Evolutionary conservation across 805 yeast species (phyloP).

Genomic region (Myxozyma geophila): DNA sequence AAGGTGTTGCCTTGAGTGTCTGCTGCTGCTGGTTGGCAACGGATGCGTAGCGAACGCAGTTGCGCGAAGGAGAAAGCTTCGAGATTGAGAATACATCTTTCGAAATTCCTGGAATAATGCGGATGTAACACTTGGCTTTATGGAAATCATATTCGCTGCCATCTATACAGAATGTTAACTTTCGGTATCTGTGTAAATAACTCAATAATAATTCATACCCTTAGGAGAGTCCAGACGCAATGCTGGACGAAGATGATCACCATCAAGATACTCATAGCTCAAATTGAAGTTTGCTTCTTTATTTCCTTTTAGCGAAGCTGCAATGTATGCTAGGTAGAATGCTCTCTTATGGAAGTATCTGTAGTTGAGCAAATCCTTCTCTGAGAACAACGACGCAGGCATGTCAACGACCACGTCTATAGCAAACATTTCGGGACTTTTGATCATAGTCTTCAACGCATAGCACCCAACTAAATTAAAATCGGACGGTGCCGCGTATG

Average conservation of each 20-base stretch:
- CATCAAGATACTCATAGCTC: constrained; percentile 72
- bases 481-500: constrained; percentile 69
- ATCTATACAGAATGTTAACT: not conserved
- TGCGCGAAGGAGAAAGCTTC: constrained; percentile 78
- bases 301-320: constrained; percentile 60
- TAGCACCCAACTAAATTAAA: constrained; percentile 86
- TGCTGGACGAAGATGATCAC: constrained; percentile 76
- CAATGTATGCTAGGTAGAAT: constrained; percentile 79
- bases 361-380: constrained; percentile 88
- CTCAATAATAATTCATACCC: constrained; percentile 16
- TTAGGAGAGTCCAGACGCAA: constrained; percentile 59
- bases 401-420: constrained; percentile 83
- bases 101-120: constrained; percentile 75
- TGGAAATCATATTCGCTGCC: constrained; percentile 55
- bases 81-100: constrained; percentile 70
- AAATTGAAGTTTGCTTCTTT: constrained; percentile 52
- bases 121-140: constrained; percentile 71
- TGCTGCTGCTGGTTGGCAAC: constrained; percentile 37
- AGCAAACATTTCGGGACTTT: constrained; percentile 64
- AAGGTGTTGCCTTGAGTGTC: constrained; percentile 74
- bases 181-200: too few species aligned
- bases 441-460: constrained; percentile 80
- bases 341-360: constrained; percentile 89
- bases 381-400: constrained; percentile 73
- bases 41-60: constrained; percentile 65